Base-by-base conservation (phyloP, 1,139 yeast genomes). In the Yamadazyma taylorii region DNA sequence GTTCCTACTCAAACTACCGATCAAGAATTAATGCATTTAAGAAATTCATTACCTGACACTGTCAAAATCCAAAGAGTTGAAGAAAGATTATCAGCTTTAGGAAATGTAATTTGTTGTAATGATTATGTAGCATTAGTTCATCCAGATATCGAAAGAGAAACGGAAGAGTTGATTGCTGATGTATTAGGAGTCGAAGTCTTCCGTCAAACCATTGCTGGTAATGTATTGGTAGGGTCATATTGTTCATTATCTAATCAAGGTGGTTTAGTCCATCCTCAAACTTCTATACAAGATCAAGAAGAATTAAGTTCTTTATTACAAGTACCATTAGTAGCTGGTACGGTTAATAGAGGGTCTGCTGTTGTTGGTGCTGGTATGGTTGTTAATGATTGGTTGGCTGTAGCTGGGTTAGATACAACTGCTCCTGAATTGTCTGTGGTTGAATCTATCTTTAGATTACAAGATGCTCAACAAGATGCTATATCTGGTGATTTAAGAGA, bases 1-100 rank as follows among this genome's bases (percentile, higher is more conserved):
- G 98, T 94, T 13, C 99, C 99, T 43, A 87, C 95, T 21, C 96
- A 90, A 65, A 94, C 98, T 36, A 88, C 97, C n/a, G 99, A 94
- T 63, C 98, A 92, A 68, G 99, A 94, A 66, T 80, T 94, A 53
- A 94, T 89, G 83, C 98, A 94, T 67, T 72, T 94, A 59, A 81
- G 99, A 78, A 94, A 94, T 72, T 84, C 96, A 45, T 77, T 94
- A 53, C 99, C 99, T n/a, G 98, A 94, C 55, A 66, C 83, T 35
- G 97, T 94, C 49, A 89, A 86, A 67, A 88, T 94, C 54, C 98
- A 94, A 71, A 81, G 99, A 65, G 96, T 94, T 32, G 98, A 94
- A 69, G 99, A 94, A 69, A 81, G 98, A 59, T 74, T 94, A 49
- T 85, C 96, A 33, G 98, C 99, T 9, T 72, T 94, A 48, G 99